These are phyloP conservation scores for Corymbia maculata DNA, from an alignment of 345 rosid genomes.

Conservation along the genomic window DNA sequence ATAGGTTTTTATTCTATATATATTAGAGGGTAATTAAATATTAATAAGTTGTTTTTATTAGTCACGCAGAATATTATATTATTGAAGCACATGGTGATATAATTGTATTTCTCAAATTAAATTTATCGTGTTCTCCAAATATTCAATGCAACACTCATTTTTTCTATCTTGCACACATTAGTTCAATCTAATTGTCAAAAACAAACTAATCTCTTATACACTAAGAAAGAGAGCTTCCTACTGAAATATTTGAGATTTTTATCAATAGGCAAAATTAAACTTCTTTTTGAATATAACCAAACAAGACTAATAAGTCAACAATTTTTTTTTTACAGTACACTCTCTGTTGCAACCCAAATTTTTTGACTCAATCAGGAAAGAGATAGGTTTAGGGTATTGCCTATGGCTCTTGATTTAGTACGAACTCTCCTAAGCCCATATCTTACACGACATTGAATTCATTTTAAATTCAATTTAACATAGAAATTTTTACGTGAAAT, in stretches of 20 bases:
- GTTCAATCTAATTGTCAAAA: not conserved
- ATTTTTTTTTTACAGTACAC: too few relatives aligned
- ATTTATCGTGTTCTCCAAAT: not conserved
- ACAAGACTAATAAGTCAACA: too few relatives aligned
- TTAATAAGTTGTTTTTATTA: not conserved
- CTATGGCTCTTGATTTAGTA: too few relatives aligned
- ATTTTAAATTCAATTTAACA: too few relatives aligned
- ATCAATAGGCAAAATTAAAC: not conserved
- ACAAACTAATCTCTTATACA: not conserved
- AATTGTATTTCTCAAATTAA: not conserved
- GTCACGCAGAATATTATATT: not conserved
- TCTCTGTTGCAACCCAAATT: too few relatives aligned
- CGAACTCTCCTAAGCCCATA: too few relatives aligned
- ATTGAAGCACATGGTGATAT: not conserved
- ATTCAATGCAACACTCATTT: not conserved
- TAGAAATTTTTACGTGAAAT: too few relatives aligned
- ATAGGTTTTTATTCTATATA: not conserved
- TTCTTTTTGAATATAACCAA: too few relatives aligned
- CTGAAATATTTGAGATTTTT: not conserved
- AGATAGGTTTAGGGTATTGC: too few relatives aligned
- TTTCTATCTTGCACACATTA: not conserved
- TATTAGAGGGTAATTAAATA: not conserved
- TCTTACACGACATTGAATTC: too few relatives aligned
- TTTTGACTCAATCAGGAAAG: too few relatives aligned
- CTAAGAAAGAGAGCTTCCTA: not conserved